Base-by-base conservation (phyloP, 805 yeast species). In the Ogataea trehalophila region DNA sequence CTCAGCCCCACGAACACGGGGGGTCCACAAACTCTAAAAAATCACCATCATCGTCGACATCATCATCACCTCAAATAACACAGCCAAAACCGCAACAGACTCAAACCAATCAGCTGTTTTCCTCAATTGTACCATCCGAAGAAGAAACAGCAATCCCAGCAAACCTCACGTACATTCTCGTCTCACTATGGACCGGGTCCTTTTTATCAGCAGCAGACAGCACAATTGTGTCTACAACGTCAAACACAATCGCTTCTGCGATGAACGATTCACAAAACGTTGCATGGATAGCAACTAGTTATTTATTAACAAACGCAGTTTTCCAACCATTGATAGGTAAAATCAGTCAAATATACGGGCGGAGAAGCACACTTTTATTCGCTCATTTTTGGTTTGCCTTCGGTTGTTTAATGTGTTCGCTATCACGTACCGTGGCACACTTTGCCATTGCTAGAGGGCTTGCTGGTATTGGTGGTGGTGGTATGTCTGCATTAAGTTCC, bases 321-420 rank as follows among this genome's bases (percentile, higher is more conserved):
- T 83, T 84, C 62, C 91, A 85, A 64, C 91, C 89, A 0, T 61
- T 86, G 23, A 83, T 80, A 47, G 94, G 92, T 5, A 77, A 83
- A 48, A 67, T 85, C 33, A 76, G 85, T 39, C 92, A 87, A 54
- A 76, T 86, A 20, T 69, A 75, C 51, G 85, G 86, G 6, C 65
- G 86, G 43, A 73, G 73, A 46, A 62, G 66, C 11, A 69, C 76
- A 8, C 59, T 79, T 9, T 49, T 78, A 6, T 51, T 65, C 37
- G 76, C 77, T 0, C 74, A 78, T 40, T 60, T 59, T 16, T 62
- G 77, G 52, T 73, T 79, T 49, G 72, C 70, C 0, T 33, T 75
- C 1, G 79, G 81, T 37, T 70, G 72, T 62, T 51, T 73, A 33
- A 46, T 70, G 52, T 71, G 82, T 60, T 49, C 72, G 45, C 51